phyloP scores from a whole-genome alignment of 2,329 filamentous ascomycete species.

The Penicillium verrucosum region DNA sequence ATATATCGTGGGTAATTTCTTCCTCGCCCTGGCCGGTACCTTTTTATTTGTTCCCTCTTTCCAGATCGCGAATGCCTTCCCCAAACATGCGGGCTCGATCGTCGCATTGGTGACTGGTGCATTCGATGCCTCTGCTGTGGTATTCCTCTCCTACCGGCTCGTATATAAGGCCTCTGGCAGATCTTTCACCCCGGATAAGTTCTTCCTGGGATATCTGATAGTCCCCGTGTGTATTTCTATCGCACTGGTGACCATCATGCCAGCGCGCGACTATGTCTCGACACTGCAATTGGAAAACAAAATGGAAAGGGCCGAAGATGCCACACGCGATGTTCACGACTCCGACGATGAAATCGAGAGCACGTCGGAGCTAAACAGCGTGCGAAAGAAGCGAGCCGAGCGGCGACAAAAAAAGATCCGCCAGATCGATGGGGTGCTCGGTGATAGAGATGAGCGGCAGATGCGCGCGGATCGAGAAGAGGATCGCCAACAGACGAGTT shows the following conservation, averaged over 20 bases:
- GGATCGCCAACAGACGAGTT: constrained; percentile 65
- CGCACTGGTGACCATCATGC: constrained; percentile 66
- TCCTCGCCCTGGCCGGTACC: constrained; percentile 72
- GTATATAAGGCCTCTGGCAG: constrained; percentile 58
- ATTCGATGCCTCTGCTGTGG: constrained; percentile 75
- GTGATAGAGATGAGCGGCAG: constrained; percentile 58
- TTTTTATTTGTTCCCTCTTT: constrained; percentile 80
- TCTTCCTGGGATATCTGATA: constrained; percentile 71
- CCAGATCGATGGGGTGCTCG: constrained; percentile 69
- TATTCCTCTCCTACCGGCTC: constrained; percentile 72
- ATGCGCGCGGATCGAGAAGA: constrained; percentile 62
- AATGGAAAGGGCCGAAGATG: constrained; percentile 52
- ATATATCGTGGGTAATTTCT: constrained; percentile 69
- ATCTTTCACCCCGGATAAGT: constrained; percentile 52
- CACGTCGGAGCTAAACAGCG: constrained; percentile 44
- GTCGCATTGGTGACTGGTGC: constrained; percentile 75
- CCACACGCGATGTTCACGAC: constrained; percentile 45
- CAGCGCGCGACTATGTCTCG: constrained; percentile 70
- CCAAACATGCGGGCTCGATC: constrained; percentile 69
- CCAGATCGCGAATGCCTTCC: constrained; percentile 79
- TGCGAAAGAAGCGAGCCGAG: constrained; percentile 55
- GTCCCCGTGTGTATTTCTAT: constrained; percentile 64
- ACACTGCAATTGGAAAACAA: constrained; percentile 72
- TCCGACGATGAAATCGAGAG: constrained; percentile 51
- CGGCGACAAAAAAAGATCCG: constrained; percentile 61